phyloP scores from a whole-genome alignment of 306 rosid genomes.

The Carpinus viminea region DNA sequence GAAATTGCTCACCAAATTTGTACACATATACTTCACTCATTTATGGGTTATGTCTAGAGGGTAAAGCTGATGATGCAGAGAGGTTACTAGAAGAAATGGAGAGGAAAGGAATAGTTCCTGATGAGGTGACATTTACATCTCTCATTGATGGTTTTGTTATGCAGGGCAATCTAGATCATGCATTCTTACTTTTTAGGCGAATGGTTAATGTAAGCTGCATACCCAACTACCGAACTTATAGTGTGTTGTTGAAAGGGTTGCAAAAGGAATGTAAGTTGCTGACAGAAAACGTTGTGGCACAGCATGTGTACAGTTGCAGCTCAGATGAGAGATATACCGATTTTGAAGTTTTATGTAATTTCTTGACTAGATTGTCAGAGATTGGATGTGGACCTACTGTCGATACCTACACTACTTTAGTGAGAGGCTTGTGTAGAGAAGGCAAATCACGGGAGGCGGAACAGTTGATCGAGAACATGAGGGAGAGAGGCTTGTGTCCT shows the following conservation, averaged over 20 bases:
- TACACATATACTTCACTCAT: slow-evolving; percentile 44
- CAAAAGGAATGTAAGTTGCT: slow-evolving; percentile 32
- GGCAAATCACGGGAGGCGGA: slow-evolving; percentile 36
- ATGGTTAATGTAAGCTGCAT: slow-evolving; percentile 40
- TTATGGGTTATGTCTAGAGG: slow-evolving; percentile 46
- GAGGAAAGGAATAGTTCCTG: slow-evolving; percentile 41
- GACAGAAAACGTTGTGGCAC: slow-evolving; percentile 27
- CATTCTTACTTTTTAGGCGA: slow-evolving; percentile 35
- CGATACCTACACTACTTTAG: slow-evolving; percentile 36
- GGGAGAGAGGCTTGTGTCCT: slow-evolving; percentile 37
- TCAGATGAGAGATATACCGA: slow-evolving; percentile 18
- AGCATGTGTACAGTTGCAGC: slow-evolving; percentile 22
- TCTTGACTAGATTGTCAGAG: slow-evolving; percentile 38
- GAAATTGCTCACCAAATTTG: slow-evolving; percentile 38
- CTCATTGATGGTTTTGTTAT: slow-evolving; percentile 48
- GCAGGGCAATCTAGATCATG: slow-evolving; percentile 42
- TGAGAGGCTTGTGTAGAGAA: slow-evolving; percentile 47
- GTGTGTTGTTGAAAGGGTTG: slow-evolving; percentile 38
- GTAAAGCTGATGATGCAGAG: slow-evolving; percentile 43
- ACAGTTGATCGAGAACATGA: slow-evolving; percentile 35
- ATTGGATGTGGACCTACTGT: slow-evolving; percentile 35
- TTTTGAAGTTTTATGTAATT: slow-evolving; percentile 17
- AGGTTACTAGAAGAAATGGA: slow-evolving; percentile 40
- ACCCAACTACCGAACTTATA: slow-evolving; percentile 41
- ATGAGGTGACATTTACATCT: slow-evolving; percentile 44